A percentile compares a stretch with the other conserved stretches of the same genome.
Conservation (phyloP, 345 rosid species). For the Camelina neglecta region DNA sequence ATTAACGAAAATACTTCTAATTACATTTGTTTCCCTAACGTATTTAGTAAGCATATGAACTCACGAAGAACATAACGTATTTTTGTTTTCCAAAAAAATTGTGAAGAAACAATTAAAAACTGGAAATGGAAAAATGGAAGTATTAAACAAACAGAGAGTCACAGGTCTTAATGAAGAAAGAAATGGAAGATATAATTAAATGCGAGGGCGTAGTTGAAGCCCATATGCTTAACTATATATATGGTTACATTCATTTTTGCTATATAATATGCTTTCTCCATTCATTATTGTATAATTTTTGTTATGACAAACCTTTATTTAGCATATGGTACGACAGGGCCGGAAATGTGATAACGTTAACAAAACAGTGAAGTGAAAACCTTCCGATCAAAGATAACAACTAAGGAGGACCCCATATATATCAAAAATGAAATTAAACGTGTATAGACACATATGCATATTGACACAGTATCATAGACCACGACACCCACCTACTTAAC, state of each 20-base stretch:
- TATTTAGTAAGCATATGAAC: neutral
- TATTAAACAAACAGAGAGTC: neutral
- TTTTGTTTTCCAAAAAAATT: no score
- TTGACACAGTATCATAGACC: neutral
- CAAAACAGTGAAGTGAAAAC: neutral
- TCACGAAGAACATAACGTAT: neutral
- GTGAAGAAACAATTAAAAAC: neutral
- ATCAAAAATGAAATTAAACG: neutral
- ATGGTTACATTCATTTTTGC: slow-evolving; percentile 1
- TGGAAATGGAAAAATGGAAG: neutral
- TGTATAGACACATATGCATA: neutral
- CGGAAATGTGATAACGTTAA: neutral
- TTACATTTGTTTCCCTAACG: no score
- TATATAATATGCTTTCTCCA: neutral
- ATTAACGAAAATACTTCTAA: neutral
- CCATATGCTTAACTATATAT: slow-evolving; percentile 1
- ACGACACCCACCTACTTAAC: slow-evolving; percentile 20
- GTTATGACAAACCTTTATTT: neutral
- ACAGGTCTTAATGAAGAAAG: neutral
- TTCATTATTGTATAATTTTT: neutral
- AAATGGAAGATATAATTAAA: slow-evolving; percentile 11
- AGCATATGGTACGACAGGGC: neutral
- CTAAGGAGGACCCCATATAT: neutral
- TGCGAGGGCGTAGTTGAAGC: slow-evolving; percentile 17
- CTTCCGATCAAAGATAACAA: neutral